Conservation (phyloP, 306 rosid genomes). For the Fragaria nilgerrensis region DNA sequence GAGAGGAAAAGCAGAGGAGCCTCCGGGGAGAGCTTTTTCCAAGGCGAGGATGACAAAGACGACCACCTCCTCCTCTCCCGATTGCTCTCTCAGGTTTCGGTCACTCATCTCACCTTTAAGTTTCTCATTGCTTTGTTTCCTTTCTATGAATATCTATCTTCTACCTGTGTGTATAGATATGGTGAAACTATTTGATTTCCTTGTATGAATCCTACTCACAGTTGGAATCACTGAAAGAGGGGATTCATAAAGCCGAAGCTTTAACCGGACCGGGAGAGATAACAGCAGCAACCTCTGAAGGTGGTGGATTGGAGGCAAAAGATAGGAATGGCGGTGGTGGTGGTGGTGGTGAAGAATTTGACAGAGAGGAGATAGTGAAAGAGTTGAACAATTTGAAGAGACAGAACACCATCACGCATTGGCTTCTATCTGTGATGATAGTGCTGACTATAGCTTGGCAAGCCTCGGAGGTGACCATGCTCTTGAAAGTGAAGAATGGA, state of each 20-base stretch:
- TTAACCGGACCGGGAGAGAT: constrained; percentile 17
- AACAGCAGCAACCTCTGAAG: constrained; percentile 11
- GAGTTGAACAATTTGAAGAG: constrained; percentile 61
- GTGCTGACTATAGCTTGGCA: constrained; percentile 77
- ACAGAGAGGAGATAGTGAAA: constrained; percentile 47
- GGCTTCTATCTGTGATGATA: constrained; percentile 83
- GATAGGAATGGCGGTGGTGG: not conserved
- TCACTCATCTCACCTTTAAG: not conserved
- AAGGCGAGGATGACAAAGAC: constrained; percentile 19
- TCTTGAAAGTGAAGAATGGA: constrained; percentile 53
- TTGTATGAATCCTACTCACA: constrained; percentile 15
- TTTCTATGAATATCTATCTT: not conserved
- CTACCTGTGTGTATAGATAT: not conserved
- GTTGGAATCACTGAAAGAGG: constrained; percentile 48
- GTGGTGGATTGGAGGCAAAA: constrained; percentile 15
- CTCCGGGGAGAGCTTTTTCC: constrained; percentile 3
- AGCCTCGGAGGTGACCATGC: constrained; percentile 63
- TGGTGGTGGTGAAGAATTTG: constrained; percentile 13
- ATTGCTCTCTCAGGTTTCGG: constrained; percentile 58
- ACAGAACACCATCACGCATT: constrained; percentile 72
- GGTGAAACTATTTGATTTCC: not conserved
- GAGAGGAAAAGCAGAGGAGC: constrained; percentile 33
- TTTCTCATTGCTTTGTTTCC: not conserved
- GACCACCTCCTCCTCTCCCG: constrained; percentile 52
- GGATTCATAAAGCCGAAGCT: constrained; percentile 20